A percentile compares a stretch with the other conserved stretches of the same genome.
These are phyloP conservation scores for Syzygium grande DNA, from an alignment of 345 rosid species.

Conservation along the genomic window DNA sequence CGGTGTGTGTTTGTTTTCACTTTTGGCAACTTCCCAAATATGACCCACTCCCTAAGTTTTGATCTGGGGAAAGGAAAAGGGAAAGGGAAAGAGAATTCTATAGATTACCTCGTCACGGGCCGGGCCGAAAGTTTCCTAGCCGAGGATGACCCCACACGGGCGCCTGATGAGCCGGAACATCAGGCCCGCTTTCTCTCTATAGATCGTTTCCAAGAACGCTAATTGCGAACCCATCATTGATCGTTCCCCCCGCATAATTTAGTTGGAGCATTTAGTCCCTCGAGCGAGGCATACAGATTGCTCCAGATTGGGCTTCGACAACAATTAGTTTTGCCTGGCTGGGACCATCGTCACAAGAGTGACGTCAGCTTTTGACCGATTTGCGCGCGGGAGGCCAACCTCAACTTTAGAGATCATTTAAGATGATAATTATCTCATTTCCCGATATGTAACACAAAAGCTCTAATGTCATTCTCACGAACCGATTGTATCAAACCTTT, in stretches of 20 bases:
- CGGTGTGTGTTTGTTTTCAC: background rate
- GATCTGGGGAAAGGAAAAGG: background rate
- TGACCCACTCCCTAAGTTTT: background rate
- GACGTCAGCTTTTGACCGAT: accelerated
- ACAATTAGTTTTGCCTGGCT: background rate
- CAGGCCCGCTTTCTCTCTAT: background rate
- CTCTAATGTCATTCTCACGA: accelerated
- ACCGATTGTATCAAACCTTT: too few relatives aligned
- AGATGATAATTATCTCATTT: background rate
- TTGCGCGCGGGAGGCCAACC: accelerated
- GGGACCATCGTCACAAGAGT: accelerated
- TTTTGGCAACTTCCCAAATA: background rate
- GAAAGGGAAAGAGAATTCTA: accelerated
- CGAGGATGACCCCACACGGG: background rate
- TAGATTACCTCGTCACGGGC: background rate
- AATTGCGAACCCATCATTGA: background rate
- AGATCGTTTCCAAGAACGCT: accelerated
- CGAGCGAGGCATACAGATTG: background rate
- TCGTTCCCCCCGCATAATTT: accelerated
- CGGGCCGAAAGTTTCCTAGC: background rate
- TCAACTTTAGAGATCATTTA: background rate
- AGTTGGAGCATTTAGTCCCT: background rate
- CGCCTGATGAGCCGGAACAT: background rate
- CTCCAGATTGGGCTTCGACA: background rate
- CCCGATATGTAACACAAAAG: accelerated